These are phyloP conservation scores for Tuber aestivum DNA, from an alignment of 495 filamentous ascomycete species.

Conservation along the genomic window DNA sequence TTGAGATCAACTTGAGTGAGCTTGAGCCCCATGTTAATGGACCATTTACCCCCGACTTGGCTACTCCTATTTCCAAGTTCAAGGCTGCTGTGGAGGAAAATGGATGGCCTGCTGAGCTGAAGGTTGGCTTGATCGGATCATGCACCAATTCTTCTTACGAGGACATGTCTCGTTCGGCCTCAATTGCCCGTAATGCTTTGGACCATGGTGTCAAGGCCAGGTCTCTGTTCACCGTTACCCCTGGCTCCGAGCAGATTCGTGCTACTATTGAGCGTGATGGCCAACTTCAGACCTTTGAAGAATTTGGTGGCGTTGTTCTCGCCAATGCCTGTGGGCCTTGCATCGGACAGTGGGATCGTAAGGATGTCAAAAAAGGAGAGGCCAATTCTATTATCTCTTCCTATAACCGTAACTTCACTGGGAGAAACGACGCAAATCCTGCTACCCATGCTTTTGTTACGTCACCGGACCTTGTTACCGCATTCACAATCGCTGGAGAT, in stretches of 20 bases:
- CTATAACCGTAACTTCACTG: conserved; percentile 99
- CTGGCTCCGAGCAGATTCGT: conserved; percentile 95
- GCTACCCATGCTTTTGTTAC: conserved; percentile 97
- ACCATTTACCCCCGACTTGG: conserved; percentile 98
- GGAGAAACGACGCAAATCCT: conserved; percentile 98
- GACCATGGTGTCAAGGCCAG: conserved; percentile 92
- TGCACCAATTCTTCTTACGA: conserved; percentile 99
- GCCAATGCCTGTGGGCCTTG: conserved; percentile 90
- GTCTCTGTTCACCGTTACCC: conserved; percentile 88
- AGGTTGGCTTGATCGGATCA: conserved; percentile 93
- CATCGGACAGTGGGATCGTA: conserved; percentile 86
- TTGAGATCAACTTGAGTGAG: conserved; percentile 90
- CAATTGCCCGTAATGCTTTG: conserved; percentile 90
- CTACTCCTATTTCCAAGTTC: conserved; percentile 96
- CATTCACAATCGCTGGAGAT: conserved; percentile 80
- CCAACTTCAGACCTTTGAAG: conserved; percentile 92
- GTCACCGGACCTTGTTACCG: conserved; percentile 94
- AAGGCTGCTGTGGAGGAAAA: conserved; percentile 88
- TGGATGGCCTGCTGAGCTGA: conserved; percentile 94
- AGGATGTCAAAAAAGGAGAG: conserved; percentile 93
- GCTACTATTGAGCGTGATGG: conserved; percentile 93
- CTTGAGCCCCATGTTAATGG: conserved; percentile 99
- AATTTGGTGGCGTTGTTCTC: conserved; percentile 92
- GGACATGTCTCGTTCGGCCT: conserved; percentile 93
- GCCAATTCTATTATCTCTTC: conserved; percentile 93